Base-by-base conservation (phyloP, 225 moss, liverwort and hornwort genomes). In the Marchantia polymorpha region DNA sequence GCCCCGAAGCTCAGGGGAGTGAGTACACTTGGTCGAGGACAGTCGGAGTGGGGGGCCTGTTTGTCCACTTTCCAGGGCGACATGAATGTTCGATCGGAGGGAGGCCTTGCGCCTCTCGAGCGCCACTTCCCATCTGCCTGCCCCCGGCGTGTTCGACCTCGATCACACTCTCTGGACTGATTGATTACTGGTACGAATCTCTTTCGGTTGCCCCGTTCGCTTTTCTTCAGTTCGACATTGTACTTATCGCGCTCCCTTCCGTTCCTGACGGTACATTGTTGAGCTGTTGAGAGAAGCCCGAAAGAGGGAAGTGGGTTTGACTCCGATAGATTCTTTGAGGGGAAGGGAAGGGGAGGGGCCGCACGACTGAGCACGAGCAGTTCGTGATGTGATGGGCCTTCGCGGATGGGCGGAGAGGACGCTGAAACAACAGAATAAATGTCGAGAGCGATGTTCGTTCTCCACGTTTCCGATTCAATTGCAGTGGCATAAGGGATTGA, bases 111-210 rank as follows among this genome's bases (percentile, higher is more conserved):
- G 83, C 47, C 76, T 92, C 7, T 83, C 94, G 56, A 88, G 88
- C 63, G 86, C 85, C 25, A 83, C 83, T 73, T 80, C 78, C 39
- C 84, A 76, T 12, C 83, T 94, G 78, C 96, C 94, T 6, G 85
- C 86, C 54, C 89, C 94, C 81, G 93, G 94, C 5, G 96, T 96
- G 54, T 96, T 96, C 66, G 94, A 96, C 79, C 87, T 96, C 58
- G 96, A 96, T 66, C 94, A 96, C 81, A 94, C 96, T 22, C 80
- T 94, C 6, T 94, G 94, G 96, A 94, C 96, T 69, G 94, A 89
- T 80, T 69, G 94, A 89, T 80, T 94, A 85, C 85, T 94, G 96
- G 96, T 94, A 79, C 16, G 39, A 39, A 39, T 39, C n/a, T n/a
- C n/a, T n/a, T 3, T 15, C 10, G 52, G 3, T 12, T 39, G 7